Evolutionary conservation across 148 eudicot genomes (phyloP).

Genomic region (Vaccinium myrtillus): DNA sequence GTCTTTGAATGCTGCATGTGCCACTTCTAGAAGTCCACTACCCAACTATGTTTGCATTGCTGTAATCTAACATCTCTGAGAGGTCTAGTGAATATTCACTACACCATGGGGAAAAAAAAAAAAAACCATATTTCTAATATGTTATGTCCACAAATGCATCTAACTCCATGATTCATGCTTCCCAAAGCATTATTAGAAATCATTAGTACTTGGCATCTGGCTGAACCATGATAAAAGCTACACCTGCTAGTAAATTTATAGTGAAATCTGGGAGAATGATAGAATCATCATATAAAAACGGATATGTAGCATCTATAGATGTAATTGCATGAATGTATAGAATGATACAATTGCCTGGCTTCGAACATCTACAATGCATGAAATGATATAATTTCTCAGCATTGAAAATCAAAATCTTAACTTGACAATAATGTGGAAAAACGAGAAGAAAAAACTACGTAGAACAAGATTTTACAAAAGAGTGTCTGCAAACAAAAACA

Average conservation of each 20-base stretch:
- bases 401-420: too few relatives aligned
- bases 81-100: neutral
- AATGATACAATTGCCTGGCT: too few relatives aligned
- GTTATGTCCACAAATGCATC: neutral
- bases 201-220: neutral
- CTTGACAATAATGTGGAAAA: too few relatives aligned
- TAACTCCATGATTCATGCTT: neutral
- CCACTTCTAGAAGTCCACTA: constrained; percentile 4
- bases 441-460: too few relatives aligned
- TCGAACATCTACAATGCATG: too few relatives aligned
- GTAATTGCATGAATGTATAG: too few relatives aligned
- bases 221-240: neutral
- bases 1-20: neutral
- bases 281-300: neutral
- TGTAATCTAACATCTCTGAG: neutral
- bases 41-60: constrained; percentile 6
- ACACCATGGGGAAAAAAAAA: neutral
- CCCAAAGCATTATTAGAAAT: neutral
- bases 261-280: neutral
- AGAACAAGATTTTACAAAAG: too few relatives aligned
- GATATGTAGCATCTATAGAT: neutral
- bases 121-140: neutral
- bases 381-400: too few relatives aligned
- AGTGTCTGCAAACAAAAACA: too few relatives aligned
- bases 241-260: neutral